Conservation (phyloP, 495 filamentous ascomycete species). For the Annulohypoxylon moriforme region DNA sequence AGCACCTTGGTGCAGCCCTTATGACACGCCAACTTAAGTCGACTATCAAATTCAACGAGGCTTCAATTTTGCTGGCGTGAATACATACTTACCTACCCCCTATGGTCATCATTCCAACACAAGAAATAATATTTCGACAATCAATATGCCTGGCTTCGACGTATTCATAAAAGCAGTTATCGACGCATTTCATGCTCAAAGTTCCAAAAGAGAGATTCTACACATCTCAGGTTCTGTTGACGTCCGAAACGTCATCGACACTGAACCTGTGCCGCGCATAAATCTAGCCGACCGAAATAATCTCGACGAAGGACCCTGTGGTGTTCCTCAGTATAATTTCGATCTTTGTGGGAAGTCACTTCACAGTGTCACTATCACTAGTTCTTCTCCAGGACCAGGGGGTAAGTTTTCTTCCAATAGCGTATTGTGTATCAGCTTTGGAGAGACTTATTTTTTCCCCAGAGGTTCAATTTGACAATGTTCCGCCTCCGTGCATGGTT, state of each 20-base stretch:
- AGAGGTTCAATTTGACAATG: conserved; percentile 18
- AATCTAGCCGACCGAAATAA: not conserved
- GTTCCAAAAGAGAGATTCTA: not conserved
- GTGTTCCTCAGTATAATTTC: conserved; percentile 27
- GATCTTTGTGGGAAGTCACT: conserved; percentile 11
- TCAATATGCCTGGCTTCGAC: not conserved
- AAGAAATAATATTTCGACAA: not conserved
- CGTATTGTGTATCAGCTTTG: not conserved
- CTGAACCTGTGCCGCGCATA: not conserved
- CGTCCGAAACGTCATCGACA: not conserved
- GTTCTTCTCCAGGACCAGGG: not conserved
- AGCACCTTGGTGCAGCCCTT: not conserved
- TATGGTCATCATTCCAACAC: not conserved
- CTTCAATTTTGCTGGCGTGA: not conserved
- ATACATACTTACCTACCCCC: not conserved
- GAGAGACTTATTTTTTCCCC: not conserved
- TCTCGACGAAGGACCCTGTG: conserved; percentile 10
- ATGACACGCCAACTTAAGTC: not conserved
- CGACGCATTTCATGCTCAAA: not conserved
- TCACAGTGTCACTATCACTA: not conserved
- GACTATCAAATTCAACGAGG: not conserved
- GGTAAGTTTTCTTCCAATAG: not conserved
- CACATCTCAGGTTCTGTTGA: not conserved
- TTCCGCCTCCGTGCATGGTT: conserved; percentile 19
- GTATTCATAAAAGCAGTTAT: not conserved